Percentiles rank a stretch among this genome's conserved stretches.
These are phyloP conservation scores for Rhizophora apiculata DNA, from an alignment of 345 rosid species.

Conservation along the genomic window DNA sequence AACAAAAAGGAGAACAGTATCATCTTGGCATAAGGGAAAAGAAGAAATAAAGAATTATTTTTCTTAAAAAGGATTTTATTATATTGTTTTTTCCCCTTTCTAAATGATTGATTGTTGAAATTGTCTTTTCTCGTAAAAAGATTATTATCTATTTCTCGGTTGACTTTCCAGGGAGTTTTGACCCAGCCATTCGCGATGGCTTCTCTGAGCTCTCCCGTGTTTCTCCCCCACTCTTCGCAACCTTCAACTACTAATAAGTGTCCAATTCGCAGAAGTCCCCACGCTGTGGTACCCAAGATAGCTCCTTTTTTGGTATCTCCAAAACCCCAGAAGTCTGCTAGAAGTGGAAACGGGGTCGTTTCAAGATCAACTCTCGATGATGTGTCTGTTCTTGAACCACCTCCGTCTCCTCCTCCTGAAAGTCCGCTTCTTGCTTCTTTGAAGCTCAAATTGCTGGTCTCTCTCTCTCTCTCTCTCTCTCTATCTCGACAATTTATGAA, in stretches of 20 bases:
- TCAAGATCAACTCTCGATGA: slow-evolving; percentile 46
- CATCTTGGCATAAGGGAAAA: too few relatives aligned
- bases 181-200: not conserved
- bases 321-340: slow-evolving; percentile 14
- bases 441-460: slow-evolving; percentile 66
- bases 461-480: slow-evolving; percentile 2
- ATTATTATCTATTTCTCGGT: too few relatives aligned
- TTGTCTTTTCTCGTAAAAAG: too few relatives aligned
- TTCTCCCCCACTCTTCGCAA: not conserved
- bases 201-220: slow-evolving; percentile 9
- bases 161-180: too few relatives aligned
- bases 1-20: too few relatives aligned
- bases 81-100: too few relatives aligned
- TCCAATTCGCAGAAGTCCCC: not conserved
- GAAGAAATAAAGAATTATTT: too few relatives aligned
- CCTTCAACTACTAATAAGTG: not conserved
- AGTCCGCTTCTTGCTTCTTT: slow-evolving; percentile 26
- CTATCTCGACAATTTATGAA: not conserved
- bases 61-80: too few relatives aligned
- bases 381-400: slow-evolving; percentile 37
- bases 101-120: too few relatives aligned
- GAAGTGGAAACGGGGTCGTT: not conserved
- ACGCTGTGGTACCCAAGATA: not conserved
- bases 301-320: not conserved
- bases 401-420: slow-evolving; percentile 26